Evolutionary conservation across 768 basidiomycete species (phyloP), one percentile per base, ranked within the genome.

Genomic region (Tricholoma sp.): DNA sequence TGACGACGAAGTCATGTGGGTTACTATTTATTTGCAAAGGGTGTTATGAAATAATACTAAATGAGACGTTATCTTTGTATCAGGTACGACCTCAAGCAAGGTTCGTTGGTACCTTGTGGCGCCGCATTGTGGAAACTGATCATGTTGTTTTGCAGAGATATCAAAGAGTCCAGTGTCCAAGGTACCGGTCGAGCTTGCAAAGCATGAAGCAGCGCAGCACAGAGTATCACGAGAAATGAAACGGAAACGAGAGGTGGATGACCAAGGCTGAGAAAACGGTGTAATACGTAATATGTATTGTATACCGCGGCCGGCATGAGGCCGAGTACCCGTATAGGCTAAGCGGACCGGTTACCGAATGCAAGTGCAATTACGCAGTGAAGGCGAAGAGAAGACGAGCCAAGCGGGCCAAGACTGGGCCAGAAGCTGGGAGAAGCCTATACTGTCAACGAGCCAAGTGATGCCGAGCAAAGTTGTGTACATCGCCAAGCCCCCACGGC

Each of bases 1-100:
- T 62, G 95, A 97, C 67, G 94, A 95, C 53, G 94, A 96, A 74
- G 96, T 97, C 68, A 94, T 98, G 94, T 95, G 73, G 62, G 88
- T 80, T 36, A 32, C 57, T 61, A 60, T 61, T 50, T 52, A 36
- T 59, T 59, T n/a, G 39, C 58, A 33, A 34, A 49, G 4, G 24
- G 1, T 57, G 54, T 56, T 49, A 42, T 52, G 36, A 47, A 42
- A 36, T 61, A 44, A 56, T 61, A 45, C 24, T 24, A 24, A 24
- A 24, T 55, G 49, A 39, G 18, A 44, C 53, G 44, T 60, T 57
- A 48, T 57, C 52, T 60, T 55, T 45, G 49, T 55, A 58, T 52
- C 71, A 94, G 91, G 85, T 94, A 95, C 78, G 95, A 98, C 70
- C 82, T 98, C 63, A 96, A 89, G 77, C 88, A 94, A 80, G 90